Base-by-base conservation (phyloP, 768 basidiomycete genomes). In the Serendipita indica region DNA sequence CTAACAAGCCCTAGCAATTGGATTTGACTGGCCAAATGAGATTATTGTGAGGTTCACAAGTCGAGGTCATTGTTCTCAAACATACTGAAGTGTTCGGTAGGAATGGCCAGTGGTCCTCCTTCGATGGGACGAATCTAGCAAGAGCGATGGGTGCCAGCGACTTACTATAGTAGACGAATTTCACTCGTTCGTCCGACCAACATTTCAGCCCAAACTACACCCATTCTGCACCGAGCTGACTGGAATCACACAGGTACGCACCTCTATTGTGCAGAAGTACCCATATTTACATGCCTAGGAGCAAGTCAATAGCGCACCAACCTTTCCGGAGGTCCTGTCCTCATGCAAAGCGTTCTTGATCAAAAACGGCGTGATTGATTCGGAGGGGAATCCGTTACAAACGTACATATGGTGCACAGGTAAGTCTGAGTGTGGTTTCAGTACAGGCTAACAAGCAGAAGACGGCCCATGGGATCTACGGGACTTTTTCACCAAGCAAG, bases 101-200 rank as follows among this genome's bases (percentile, higher is more conserved):
- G 92, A 99, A 71, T 91, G 89, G 72, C 94, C 94, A 3, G 88
- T 98, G 10, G 84, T 86, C 64, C 75, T 99, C 2, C 74, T 97
- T 60, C 79, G 78, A 61, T 97, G 93, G 93, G 77, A 72, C 64
- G 80, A 87, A 65, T 79, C 73, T 63, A 72, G 75, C 33, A 60
- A 68, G 16, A 75, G 77, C 56, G 78, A 77, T 52, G 71, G 63
- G 62, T 39, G 79, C 81, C 7, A 77, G 74, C 60, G 72, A 39
- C 73, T 97, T 22, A 79, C 83, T 66, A 72, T 85, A 35, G 75
- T 85, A 18, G 85, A 81, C 63, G 87, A 89, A 67, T 98, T 92
- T 72, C 82, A 86, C 61, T 83, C 80, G 63, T 94, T 88, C 69
- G 90, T 97, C 41, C 64, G 75, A 65, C 94, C 94, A 4, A 85